Evolutionary conservation across 108 stramenopile genomes (phyloP).

Genomic region (Nitzschia sp.): DNA sequence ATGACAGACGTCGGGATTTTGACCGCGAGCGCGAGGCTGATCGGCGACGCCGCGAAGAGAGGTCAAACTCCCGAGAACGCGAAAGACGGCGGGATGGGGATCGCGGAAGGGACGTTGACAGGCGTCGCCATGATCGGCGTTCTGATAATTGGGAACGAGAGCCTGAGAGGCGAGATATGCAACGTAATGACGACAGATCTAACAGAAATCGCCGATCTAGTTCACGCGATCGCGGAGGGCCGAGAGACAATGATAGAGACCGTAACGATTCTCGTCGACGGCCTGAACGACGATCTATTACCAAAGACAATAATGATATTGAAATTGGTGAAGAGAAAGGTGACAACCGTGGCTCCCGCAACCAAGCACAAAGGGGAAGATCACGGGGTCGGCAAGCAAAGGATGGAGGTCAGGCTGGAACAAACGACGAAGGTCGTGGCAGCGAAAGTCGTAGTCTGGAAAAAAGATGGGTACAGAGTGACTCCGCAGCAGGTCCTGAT

Average conservation of each 20-base stretch:
- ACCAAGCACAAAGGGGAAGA: too few species aligned
- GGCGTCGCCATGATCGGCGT: too few species aligned
- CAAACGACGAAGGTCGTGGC: conserved; percentile 1
- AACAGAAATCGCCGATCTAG: too few species aligned
- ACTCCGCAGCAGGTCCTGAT: background rate
- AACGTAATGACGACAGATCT: too few species aligned
- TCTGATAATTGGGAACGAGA: too few species aligned
- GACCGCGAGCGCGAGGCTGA: background rate
- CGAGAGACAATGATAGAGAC: too few species aligned
- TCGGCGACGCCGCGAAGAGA: background rate
- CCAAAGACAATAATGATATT: background rate
- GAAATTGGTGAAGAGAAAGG: background rate
- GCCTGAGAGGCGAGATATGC: too few species aligned
- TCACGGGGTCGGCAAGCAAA: background rate
- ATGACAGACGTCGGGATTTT: background rate
- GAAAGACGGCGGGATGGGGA: background rate
- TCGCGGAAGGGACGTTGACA: conserved; percentile 4
- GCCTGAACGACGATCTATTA: too few species aligned
- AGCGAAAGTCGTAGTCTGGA: background rate
- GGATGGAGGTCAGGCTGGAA: background rate
- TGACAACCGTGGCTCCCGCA: too few species aligned
- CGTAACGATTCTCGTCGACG: too few species aligned
- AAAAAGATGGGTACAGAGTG: conserved; percentile 14
- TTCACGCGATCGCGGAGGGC: too few species aligned
- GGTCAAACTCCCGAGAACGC: background rate